Base-by-base conservation (phyloP, 306 rosid genomes). In the Vigna hirtella region DNA sequence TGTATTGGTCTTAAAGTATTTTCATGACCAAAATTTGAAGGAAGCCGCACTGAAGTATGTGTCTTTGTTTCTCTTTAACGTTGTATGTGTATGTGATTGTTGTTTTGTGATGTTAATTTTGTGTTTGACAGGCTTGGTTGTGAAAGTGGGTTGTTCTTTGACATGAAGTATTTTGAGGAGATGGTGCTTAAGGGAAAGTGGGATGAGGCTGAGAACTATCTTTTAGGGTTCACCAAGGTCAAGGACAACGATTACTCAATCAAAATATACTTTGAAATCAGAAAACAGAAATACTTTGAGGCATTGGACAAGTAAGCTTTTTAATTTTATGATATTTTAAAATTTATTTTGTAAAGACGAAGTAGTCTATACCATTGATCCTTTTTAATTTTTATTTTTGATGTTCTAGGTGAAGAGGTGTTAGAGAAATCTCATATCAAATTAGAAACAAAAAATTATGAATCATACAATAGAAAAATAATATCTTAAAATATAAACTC, bases 261-360 rank as follows among this genome's bases (percentile, higher is more conserved):
- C 49, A 76, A 84, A 79, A 81, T 81, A 10, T 86, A 73, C 64
- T 88, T 86, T 68, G 87, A 80, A 47, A 20, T 88, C 61, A 76
- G 89, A 76, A 76, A 81, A 28, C 88, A 82, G 57, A 77, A 76
- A 30, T 88, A 81, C 56, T 61, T 88, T 2, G 89, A 86, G 78
- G 89, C 92, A 34, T 67, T 88, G 34, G 86, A 85, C 42, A 69
- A 57, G 94, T 88, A 78, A 58, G 68, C 7, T 62, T 49, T 67
- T n/a, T 7, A 3, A 11, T 7, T 6, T 63, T 22, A 28, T 40
- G 0, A 1, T 40, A 9, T 8, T 38, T 26, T 1, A 0, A 26
- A 26, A 26, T 26, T 26, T 26, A 26, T 26, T 26, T 26, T 26
- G 28, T 26, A 26, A 26, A 26, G 28, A 26, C 28, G 3, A 26